Base-by-base conservation (phyloP, 805 yeast species). In the Schwanniomyces occidentalis region DNA sequence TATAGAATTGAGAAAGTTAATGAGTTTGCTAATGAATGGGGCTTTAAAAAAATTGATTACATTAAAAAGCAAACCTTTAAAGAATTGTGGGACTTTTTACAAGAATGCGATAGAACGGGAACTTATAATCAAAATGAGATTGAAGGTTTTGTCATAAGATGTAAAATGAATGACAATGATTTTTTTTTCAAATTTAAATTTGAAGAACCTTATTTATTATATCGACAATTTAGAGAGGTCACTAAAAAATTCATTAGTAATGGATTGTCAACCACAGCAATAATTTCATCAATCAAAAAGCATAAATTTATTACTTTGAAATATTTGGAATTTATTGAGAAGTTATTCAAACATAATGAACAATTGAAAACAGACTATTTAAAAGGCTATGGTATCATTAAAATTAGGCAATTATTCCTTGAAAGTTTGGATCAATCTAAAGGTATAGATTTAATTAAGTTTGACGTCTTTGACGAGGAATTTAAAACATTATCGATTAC, bases 81-180 rank as follows among this genome's bases (percentile, higher is more conserved):
- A 0, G 60, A 64, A 1, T 58, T 88, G 15, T 59, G 71, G 43
- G 36, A 37, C 1, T 82, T 82, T 46, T 58, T 90, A 16, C 74
- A 78, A 4, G 64, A 66, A 1, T 71, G 81, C 36, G 73, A 82
- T 0, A 60, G 70, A 36, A 76, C 83, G 0, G 98, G 98, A 0
- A 70, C 79, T 2, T 88, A 78, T 58, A 63, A 84, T 1, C 80
- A 76, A 2, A 64, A 70, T 24, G 96, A 88, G 45, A 74, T 86
- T 6, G 99, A 93, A 62, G 99, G 99, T 0, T 93, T 91, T 65
- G 99, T 93, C 1, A 70, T 93, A 4, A 71, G 99, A 36, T 78
- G 90, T 48, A 69, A 72, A 29, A 38, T 47, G 6, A 43, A 40
- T 12, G 41, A 30, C 12, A 27, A 31, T 7, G 85, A 81, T 43